Evolutionary conservation across 441 rosid species (phyloP).

Genomic region (Populus tomentosa): DNA sequence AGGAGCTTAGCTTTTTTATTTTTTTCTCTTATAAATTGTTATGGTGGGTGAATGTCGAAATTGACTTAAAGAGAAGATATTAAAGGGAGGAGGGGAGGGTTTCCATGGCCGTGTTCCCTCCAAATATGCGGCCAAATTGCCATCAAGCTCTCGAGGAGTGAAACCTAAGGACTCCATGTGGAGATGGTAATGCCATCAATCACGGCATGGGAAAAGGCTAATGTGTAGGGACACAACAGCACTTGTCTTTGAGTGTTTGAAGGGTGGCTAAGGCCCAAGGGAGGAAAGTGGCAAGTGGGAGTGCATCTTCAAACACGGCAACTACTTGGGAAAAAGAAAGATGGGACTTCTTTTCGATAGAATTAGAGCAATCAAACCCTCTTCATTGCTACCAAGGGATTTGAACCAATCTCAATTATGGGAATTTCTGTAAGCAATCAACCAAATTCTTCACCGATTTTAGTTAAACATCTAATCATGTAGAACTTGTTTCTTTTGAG

Average conservation of each 20-base stretch:
- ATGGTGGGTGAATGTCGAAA: slow-evolving; percentile 44
- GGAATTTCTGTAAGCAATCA: neutral
- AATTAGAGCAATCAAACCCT: neutral
- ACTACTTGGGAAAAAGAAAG: neutral
- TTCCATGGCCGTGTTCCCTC: neutral
- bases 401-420: neutral
- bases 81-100: neutral
- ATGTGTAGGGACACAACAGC: slow-evolving; percentile 18
- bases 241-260: neutral
- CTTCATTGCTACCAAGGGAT: neutral
- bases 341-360: slow-evolving; percentile 1
- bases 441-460: neutral
- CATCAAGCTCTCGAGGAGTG: slow-evolving; percentile 2
- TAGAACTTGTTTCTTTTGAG: neutral
- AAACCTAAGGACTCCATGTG: neutral
- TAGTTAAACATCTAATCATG: neutral
- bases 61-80: slow-evolving; percentile 31
- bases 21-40: slow-evolving; percentile 1
- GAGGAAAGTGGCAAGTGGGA: neutral
- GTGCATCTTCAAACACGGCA: slow-evolving; percentile 12
- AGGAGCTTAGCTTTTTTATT: neutral
- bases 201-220: slow-evolving; percentile 37
- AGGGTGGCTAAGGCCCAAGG: neutral
- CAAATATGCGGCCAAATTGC: slow-evolving; percentile 4
- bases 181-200: slow-evolving; percentile 28